Base-by-base conservation (phyloP, 257 asterid genomes). In the Capsicum rhomboideum region DNA sequence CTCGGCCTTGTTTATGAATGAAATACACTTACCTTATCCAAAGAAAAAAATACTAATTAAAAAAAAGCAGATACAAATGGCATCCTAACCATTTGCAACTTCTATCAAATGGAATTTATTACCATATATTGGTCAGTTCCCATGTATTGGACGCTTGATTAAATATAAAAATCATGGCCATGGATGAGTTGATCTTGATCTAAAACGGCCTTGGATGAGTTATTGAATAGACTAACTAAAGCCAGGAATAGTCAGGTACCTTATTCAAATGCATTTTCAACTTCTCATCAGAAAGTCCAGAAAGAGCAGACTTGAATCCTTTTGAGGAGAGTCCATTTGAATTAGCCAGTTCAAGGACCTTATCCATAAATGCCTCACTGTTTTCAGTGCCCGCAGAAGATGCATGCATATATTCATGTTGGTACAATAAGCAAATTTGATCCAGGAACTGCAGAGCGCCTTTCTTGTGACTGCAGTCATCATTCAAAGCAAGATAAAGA, bases 361-460 rank as follows among this genome's bases (percentile, higher is more conserved):
- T 91, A 88, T 92, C 94, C 68, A 85, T 56, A 83, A 97, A 90
- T 69, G 85, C 84, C 88, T 91, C 93, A 81, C 82, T 84, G 90
- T 90, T 90, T 87, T 87, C 93, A 84, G 91, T 67, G 81, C 59
- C 92, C 61, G 84, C 88, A 78, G 94, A 90, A 49, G 86, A 78
- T 66, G 90, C 79, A 61, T 80, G 86, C 54, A 90, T 86, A 88
- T 90, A 90, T 49, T 90, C 93, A 81, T 89, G 90, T 85, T 93
- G 94, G 53, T 92, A 93, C 88, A 92, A 89, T 68, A 91, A 90
- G 93, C 95, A 92, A 80, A 97, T 91, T 90, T 93, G 96, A 88
- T 93, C 97, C 89, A 95, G 85, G 89, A 97, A 97, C 85, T 88
- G 87, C 59, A 97, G 87, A 53, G 91, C 92, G 52, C 95, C 97